phyloP scores from a whole-genome alignment of 164 flowering plant species.

The Macadamia tetraphylla region DNA sequence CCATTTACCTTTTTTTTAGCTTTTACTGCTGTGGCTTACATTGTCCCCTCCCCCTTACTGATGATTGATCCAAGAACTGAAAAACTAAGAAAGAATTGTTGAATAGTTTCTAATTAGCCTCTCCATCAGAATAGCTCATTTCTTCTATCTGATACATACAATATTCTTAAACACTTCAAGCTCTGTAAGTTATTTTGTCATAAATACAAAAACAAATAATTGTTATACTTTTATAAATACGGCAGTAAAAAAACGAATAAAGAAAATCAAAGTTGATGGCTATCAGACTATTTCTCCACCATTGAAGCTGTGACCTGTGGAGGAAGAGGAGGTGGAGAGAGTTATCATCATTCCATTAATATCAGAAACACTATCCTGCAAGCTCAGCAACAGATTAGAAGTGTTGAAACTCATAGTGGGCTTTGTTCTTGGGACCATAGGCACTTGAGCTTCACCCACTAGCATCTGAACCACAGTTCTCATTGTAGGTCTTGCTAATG shows the following conservation, averaged over 20 bases:
- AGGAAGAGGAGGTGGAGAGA: constrained; percentile 53
- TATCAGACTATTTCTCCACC: constrained; percentile 17
- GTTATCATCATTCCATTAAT: constrained; percentile 43
- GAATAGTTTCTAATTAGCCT: too few species aligned
- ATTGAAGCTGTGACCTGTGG: constrained; percentile 31
- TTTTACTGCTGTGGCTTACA: too few species aligned
- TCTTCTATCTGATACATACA: neutral
- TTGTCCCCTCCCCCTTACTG: too few species aligned
- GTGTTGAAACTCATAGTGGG: constrained; percentile 70
- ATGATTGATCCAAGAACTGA: too few species aligned
- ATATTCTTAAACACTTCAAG: too few species aligned
- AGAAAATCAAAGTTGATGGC: neutral
- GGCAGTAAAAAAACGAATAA: neutral
- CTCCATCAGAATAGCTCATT: too few species aligned
- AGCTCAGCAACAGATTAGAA: constrained; percentile 46
- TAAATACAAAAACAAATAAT: constrained; percentile 18
- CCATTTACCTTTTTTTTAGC: too few species aligned
- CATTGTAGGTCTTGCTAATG: constrained; percentile 70
- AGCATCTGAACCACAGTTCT: constrained; percentile 81
- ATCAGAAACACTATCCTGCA: constrained; percentile 87
- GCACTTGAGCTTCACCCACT: constrained; percentile 63
- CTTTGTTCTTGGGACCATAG: constrained; percentile 56
- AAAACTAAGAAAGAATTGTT: too few species aligned
- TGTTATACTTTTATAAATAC: neutral
- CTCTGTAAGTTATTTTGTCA: constrained; percentile 12